Evolutionary conservation across 1,284 basidiomycete species (phyloP).

Genomic region (Paramarasmius palmivorus): DNA sequence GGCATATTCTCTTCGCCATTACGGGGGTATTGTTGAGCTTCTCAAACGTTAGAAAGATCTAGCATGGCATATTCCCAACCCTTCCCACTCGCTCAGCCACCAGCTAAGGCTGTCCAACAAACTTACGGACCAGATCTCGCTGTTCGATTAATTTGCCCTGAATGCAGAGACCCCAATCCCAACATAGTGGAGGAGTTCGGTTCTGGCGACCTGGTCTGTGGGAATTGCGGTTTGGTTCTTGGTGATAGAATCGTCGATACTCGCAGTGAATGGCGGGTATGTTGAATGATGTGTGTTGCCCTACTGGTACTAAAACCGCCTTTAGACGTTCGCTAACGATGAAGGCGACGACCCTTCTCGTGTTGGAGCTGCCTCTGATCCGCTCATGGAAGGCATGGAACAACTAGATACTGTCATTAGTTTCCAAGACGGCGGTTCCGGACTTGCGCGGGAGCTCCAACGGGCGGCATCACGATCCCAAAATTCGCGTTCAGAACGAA

Average conservation of each 20-base stretch:
- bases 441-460: constrained; percentile 90
- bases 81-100: constrained; percentile 16
- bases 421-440: constrained; percentile 92
- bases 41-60: not conserved
- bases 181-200: constrained; percentile 97
- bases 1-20: not conserved
- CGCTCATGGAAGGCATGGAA: constrained; percentile 91
- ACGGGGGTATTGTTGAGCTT: too few species aligned
- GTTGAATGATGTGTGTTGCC: constrained; percentile 33
- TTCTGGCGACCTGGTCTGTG: constrained; percentile 97
- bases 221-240: constrained; percentile 92
- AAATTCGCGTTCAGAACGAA: constrained; percentile 79
- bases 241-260: constrained; percentile 98
- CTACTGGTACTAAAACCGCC: constrained; percentile 18
- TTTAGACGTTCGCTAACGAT: constrained; percentile 97
- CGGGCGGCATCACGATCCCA: constrained; percentile 84
- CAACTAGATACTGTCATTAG: constrained; percentile 94
- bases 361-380: constrained; percentile 96
- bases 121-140: constrained; percentile 79
- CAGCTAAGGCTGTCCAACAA: constrained; percentile 10
- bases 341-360: constrained; percentile 99
- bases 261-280: constrained; percentile 94
- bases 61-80: constrained; percentile 42
- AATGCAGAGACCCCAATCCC: constrained; percentile 90
- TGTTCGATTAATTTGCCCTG: constrained; percentile 91